Evolutionary conservation across 75 land plant species (phyloP).

Genomic region (Gnetum montanum): DNA sequence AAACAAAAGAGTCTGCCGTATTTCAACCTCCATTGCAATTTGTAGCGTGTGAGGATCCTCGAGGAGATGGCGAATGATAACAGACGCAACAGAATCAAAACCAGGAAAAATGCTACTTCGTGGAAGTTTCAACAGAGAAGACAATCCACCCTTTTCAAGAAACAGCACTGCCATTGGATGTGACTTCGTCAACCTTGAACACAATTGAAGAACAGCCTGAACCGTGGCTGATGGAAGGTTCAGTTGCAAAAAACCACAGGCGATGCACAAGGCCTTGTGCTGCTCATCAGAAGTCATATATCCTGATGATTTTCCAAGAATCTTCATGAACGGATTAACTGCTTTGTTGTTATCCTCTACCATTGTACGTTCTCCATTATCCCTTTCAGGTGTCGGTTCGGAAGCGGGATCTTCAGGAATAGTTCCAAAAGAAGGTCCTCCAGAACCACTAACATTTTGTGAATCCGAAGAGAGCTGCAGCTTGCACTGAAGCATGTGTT

Average conservation of each 20-base stretch:
- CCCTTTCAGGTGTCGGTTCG: conserved; percentile 4
- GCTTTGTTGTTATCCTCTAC: conserved; percentile 23
- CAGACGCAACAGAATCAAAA: conserved; percentile 79
- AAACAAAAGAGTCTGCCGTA: conserved; percentile 56
- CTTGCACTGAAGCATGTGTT: conserved; percentile 66
- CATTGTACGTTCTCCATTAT: conserved; percentile 8
- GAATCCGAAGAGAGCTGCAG: conserved; percentile 35
- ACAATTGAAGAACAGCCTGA: conserved; percentile 85
- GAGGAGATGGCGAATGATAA: conserved; percentile 83
- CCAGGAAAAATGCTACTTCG: conserved; percentile 68
- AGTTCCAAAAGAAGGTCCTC: conserved; percentile 14
- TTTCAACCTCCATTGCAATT: conserved; percentile 93
- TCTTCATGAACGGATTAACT: conserved; percentile 30
- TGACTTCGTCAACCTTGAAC: conserved; percentile 81
- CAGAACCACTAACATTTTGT: conserved; percentile 11
- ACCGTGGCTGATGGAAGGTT: conserved; percentile 53
- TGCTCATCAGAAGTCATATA: conserved; percentile 66
- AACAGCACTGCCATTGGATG: conserved; percentile 73
- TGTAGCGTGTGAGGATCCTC: conserved; percentile 98
- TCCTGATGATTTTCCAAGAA: conserved; percentile 75
- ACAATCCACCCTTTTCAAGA: conserved; percentile 78
- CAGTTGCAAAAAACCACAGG: conserved; percentile 56
- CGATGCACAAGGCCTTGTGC: conserved; percentile 40
- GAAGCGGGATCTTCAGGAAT: conserved; percentile 22
- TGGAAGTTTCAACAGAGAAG: conserved; percentile 68